Evolutionary conservation across 192 early-diverging fungal genomes (phyloP), one percentile per base, ranked within the genome.

Genomic region (Entophlyctis luteolus): DNA sequence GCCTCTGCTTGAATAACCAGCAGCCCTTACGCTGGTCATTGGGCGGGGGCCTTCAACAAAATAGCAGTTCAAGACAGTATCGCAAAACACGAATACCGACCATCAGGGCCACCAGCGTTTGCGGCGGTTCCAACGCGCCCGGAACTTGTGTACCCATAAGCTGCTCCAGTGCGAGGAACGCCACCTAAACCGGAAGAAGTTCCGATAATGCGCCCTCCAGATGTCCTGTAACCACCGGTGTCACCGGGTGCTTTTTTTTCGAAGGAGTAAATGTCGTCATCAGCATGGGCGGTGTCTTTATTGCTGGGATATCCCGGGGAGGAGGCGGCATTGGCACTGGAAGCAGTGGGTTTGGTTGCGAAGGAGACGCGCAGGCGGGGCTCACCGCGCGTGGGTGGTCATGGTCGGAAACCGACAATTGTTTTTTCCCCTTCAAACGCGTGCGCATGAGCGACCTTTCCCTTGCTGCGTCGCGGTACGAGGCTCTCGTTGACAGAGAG

Each of bases 21-120:
- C 84, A 14, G 80, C 84, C 12, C 84, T 73, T 1, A 79, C 78
- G 1, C 78, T 79, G 2, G 84, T 86, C 80, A 86, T 81, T 32
- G 84, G 84, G 14, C 84, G 55, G 18, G 75, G 79, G 14, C 63
- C 66, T 33, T 35, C 72, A n/a, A 14, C 35, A 37, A 10, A 27
- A n/a, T 8, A 8, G 49, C 37, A 53, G 45, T 70, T 46, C 33
- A 56, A 48, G 39, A 48, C 28, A 18, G 18, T 57, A 53, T 54
- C 38, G 57, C 47, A 23, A 29, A 72, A 55, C 39, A 35, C 53
- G 53, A 54, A 31, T 28, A 32, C 16, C 62, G 38, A 33, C 66
- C 35, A 14, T 28, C 74, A 25, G 63, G 75, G 62, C 68, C 57
- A 33, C 62, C 60, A 34, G 27, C 57, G 3, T 42, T 57, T 18